These are phyloP conservation scores for Trypanosoma cruzi DNA, from an alignment of 208 protist genomes.

Conservation along the genomic window DNA sequence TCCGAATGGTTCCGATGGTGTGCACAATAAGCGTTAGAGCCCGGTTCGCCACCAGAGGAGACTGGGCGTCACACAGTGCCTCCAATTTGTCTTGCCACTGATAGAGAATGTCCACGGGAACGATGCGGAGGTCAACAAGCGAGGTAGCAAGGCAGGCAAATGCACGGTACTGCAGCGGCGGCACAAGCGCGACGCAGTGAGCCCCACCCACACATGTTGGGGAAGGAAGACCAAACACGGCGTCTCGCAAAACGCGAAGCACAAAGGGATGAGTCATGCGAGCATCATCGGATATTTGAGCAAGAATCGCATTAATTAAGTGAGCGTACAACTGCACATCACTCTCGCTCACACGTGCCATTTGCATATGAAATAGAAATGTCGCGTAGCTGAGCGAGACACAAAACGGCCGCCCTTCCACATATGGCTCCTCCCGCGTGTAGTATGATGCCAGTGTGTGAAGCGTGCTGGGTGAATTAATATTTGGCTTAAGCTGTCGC, in stretches of 20 bases:
- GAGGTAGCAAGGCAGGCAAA: constrained; percentile 69
- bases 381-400: constrained; percentile 88
- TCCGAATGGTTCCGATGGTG: constrained; percentile 60
- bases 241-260: constrained; percentile 78
- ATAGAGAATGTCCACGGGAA: constrained; percentile 74
- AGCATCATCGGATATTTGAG: constrained; percentile 64
- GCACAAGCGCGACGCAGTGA: constrained; percentile 83
- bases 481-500: constrained; percentile 72
- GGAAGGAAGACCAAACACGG: constrained; percentile 86
- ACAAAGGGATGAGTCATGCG: constrained; percentile 82
- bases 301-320: constrained; percentile 68
- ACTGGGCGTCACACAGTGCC: constrained; percentile 60
- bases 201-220: constrained; percentile 67
- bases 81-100: constrained; percentile 87
- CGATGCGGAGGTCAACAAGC: constrained; percentile 54
- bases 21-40: constrained; percentile 79
- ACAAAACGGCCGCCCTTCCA: constrained; percentile 85
- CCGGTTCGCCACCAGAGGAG: constrained; percentile 83
- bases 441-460: constrained; percentile 90
- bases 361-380: constrained; percentile 92
- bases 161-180: constrained; percentile 81
- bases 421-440: constrained; percentile 67
- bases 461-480: constrained; percentile 72
- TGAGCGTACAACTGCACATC: constrained; percentile 89
- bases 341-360: constrained; percentile 77